Percentiles rank a stretch among this genome's conserved stretches.
These are phyloP conservation scores for Geosmithia putterillii DNA, from an alignment of 2,329 filamentous ascomycete genomes.

Conservation along the genomic window DNA sequence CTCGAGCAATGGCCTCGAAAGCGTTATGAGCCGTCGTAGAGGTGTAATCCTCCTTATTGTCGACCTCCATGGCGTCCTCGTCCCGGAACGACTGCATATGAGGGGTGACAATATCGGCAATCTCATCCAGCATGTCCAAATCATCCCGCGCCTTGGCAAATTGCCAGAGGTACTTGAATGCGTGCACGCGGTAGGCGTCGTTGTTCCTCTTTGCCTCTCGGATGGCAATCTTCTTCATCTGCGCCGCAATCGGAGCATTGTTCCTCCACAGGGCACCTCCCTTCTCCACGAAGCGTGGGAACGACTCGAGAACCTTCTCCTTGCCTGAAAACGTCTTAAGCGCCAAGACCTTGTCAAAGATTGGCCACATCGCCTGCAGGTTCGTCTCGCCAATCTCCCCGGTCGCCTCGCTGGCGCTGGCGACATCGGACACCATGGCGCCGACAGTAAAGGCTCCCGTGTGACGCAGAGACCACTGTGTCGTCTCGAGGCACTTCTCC, in stretches of 20 bases:
- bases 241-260: conserved; percentile 39
- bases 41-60: conserved; percentile 30
- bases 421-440: conserved; percentile 56
- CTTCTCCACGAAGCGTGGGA: conserved; percentile 64
- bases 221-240: conserved; percentile 68
- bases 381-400: conserved; percentile 48
- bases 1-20: conserved; percentile 35
- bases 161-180: conserved; percentile 58
- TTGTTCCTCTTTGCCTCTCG: conserved; percentile 91
- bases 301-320: conserved; percentile 68
- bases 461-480: conserved; percentile 85
- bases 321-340: conserved; percentile 93
- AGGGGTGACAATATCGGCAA: conserved; percentile 49
- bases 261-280: conserved; percentile 44
- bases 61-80: conserved; percentile 59
- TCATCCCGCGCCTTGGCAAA: conserved; percentile 59
- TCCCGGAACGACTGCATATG: conserved; percentile 46
- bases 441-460: conserved; percentile 73
- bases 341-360: conserved; percentile 66
- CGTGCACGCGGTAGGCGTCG: conserved; percentile 65
- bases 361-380: conserved; percentile 62
- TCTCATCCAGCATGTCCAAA: conserved; percentile 56
- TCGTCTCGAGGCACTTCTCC: conserved; percentile 57
- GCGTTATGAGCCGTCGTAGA: conserved; percentile 34
- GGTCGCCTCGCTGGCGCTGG: conserved; percentile 40